Conservation (phyloP, 2,329 filamentous ascomycete species). For the Arthrobotrys pseudoclavata region DNA sequence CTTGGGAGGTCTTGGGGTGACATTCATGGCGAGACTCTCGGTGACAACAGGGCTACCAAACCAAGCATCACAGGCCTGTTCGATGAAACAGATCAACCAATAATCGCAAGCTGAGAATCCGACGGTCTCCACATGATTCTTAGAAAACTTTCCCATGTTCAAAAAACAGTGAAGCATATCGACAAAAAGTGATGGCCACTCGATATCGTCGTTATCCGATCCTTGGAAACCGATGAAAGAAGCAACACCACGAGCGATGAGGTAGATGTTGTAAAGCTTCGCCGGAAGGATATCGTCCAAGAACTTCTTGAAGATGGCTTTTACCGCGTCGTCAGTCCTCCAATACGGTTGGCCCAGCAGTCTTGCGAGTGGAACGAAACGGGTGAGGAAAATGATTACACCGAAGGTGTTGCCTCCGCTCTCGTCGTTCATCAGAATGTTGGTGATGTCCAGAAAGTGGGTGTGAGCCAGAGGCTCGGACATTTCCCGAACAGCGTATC, state of each 20-base stretch:
- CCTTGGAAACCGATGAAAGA: constrained; percentile 25
- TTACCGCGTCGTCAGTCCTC: neutral
- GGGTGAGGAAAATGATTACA: constrained; percentile 19
- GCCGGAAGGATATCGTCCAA: constrained; percentile 6
- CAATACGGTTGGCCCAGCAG: constrained; percentile 31
- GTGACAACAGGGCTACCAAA: neutral
- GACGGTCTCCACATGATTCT: neutral
- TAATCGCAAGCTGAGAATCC: constrained; percentile 12
- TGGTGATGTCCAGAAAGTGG: constrained; percentile 31
- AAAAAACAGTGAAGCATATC: constrained; percentile 32
- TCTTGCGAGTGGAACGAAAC: constrained; percentile 39
- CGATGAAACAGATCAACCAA: constrained; percentile 47
- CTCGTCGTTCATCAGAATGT: constrained; percentile 11
- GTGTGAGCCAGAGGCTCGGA: constrained; percentile 22
- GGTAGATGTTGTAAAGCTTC: neutral
- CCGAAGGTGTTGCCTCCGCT: constrained; percentile 5
- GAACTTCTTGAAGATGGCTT: constrained; percentile 3
- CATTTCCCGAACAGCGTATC: constrained; percentile 33
- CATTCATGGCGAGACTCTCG: neutral
- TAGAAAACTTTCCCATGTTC: constrained; percentile 17
- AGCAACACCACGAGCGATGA: constrained; percentile 25
- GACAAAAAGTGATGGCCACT: constrained; percentile 19
- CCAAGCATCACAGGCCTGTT: constrained; percentile 31
- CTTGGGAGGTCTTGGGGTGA: neutral
- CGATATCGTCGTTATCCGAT: neutral